Evolutionary conservation across 768 basidiomycete genomes (phyloP), one percentile per base, ranked within the genome.

Genomic region (Termitomyces sp.): DNA sequence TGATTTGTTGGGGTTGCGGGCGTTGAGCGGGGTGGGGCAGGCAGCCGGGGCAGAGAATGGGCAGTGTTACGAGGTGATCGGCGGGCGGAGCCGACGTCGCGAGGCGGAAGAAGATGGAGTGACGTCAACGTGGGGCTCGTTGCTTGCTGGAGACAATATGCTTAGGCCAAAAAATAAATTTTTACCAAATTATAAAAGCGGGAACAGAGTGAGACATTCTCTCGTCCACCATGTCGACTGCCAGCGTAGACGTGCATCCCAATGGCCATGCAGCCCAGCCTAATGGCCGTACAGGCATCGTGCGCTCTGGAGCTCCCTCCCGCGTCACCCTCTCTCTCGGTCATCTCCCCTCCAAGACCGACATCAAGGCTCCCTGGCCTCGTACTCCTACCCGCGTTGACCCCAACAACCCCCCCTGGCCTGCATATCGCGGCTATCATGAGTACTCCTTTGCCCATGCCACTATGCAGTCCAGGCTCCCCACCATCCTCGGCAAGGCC

Each of bases 381-480:
- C 78, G 87, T 22, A 88, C 89, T 0, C 89, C 89, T 3, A 89
- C 87, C 12, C 78, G 86, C 65, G 88, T 91, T 47, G 87, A 91
- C 69, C 89, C 89, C 34, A 91, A 91, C 70, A 90, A 91, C 75
- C 89, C 89, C 11, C 89, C 89, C 18, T 91, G 82, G 82, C 89
- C 90, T 37, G 89, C 89, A 0, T 91, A 83, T 72, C 86, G 90
- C 45, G 88, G 89, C 4, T 90, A 91, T 69, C 84, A 87, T 70
- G 86, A 91, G 66, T 91, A 87, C 69, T 91, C 87, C 0, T 92
- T 92, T 67, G 88, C 88, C 41, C 85, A 95, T 73, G 95, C 93
- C 34, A 96, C 95, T 4, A 97, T 97, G 95, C 91, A 93, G 61
- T 87, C 89, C n/a, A 88, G 95, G 49, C 84, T 97, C 27, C 95